These are phyloP conservation scores for Macrolepiota albuminosa DNA, from an alignment of 768 basidiomycete species.

Conservation along the genomic window DNA sequence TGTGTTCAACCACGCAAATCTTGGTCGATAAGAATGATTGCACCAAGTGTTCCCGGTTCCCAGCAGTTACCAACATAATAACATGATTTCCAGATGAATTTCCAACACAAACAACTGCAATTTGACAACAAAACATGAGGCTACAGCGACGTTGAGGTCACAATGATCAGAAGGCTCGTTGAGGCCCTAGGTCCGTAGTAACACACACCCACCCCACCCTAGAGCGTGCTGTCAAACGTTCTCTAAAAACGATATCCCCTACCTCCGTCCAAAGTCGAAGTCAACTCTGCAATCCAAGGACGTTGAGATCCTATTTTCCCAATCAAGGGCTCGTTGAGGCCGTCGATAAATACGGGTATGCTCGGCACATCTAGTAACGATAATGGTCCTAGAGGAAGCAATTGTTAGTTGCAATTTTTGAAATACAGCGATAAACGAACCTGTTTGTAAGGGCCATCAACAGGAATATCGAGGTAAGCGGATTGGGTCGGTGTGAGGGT, in stretches of 20 bases:
- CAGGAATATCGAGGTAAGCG: conserved; percentile 87
- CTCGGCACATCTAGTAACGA: conserved; percentile 38
- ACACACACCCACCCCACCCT: conserved; percentile 8
- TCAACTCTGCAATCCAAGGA: conserved; percentile 49
- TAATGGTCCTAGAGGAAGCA: conserved; percentile 28
- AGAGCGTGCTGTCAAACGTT: conserved; percentile 17
- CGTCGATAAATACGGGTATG: conserved; percentile 38
- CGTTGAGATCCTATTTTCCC: conserved; percentile 64
- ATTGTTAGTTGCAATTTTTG: not conserved
- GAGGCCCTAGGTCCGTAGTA: conserved; percentile 37
- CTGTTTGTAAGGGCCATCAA: conserved; percentile 64
- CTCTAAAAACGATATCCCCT: conserved; percentile 26
- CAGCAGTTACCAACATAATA: not conserved
- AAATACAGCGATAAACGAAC: conserved; percentile 19
- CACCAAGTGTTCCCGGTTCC: not conserved
- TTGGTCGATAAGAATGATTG: not conserved
- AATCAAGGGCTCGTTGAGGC: conserved; percentile 77
- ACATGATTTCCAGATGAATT: not conserved
- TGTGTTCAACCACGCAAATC: not conserved
- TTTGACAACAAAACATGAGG: not conserved
- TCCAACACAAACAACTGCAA: not conserved
- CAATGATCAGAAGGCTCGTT: conserved; percentile 38
- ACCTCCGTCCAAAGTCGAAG: conserved; percentile 41
- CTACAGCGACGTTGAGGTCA: conserved; percentile 14
- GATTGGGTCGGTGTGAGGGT: conserved; percentile 69